Percentiles rank a stretch among this genome's conserved stretches.
Evolutionary conservation across 179 eudicot genomes (phyloP).

Genomic region (Vitellaria paradoxa): DNA sequence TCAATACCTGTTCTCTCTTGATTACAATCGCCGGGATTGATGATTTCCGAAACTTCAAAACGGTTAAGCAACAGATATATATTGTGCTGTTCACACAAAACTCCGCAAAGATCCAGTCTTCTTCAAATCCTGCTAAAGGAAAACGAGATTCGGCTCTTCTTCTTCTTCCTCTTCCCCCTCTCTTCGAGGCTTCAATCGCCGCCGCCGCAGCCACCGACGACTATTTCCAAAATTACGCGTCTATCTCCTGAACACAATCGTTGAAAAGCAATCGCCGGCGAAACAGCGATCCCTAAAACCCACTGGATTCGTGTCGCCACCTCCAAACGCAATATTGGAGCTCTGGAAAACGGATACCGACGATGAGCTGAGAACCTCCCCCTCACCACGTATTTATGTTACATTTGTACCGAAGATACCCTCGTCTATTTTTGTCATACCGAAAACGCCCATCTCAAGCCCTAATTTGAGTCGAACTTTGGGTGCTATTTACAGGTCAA

Average conservation of each 20-base stretch:
- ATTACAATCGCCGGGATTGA: conserved; percentile 11
- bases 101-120: conserved; percentile 3
- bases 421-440: neutral
- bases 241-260: neutral
- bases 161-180: conserved; percentile 2
- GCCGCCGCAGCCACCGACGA: neutral
- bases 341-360: neutral
- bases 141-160: conserved; percentile 2
- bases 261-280: neutral
- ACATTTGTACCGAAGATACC: conserved; percentile 18
- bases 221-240: too few species aligned
- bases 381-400: conserved; percentile 28
- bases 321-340: neutral
- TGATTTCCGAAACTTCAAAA: conserved; percentile 10
- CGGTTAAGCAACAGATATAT: neutral
- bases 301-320: neutral
- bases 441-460: conserved; percentile 5
- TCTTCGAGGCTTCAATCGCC: neutral
- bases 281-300: neutral
- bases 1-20: conserved; percentile 32
- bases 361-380: neutral
- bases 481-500: neutral
- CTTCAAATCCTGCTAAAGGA: conserved; percentile 15
- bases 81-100: neutral
- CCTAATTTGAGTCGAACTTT: conserved; percentile 8